Percentiles rank a stretch among this genome's conserved stretches.
phyloP scores from a whole-genome alignment of 2,329 filamentous ascomycete genomes.

The Orbilia brochopaga region DNA sequence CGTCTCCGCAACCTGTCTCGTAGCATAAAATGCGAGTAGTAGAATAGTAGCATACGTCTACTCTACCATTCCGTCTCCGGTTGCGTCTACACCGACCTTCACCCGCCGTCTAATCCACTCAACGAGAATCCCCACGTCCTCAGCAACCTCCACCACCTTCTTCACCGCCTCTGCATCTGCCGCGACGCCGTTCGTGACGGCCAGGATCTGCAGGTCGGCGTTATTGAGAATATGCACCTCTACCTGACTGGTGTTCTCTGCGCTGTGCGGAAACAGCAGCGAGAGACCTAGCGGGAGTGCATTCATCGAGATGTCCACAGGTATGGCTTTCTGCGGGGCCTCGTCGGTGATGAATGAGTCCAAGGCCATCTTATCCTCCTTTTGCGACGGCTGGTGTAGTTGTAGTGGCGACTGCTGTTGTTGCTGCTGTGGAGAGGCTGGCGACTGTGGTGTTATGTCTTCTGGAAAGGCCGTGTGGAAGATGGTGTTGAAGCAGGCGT shows the following conservation, averaged over 20 bases:
- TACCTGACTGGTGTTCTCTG: slow-evolving; percentile 33
- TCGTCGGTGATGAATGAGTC: slow-evolving; percentile 47
- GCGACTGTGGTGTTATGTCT: slow-evolving; percentile 6
- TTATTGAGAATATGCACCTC: slow-evolving; percentile 42
- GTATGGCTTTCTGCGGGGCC: slow-evolving; percentile 10
- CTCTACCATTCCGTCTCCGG: slow-evolving; percentile 34
- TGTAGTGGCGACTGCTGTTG: slow-evolving; percentile 1
- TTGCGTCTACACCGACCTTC: not conserved
- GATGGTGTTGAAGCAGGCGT: slow-evolving; percentile 71
- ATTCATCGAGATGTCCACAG: slow-evolving; percentile 47
- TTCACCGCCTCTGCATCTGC: slow-evolving; percentile 45
- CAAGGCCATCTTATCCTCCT: slow-evolving; percentile 45
- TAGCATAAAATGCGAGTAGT: too few species aligned
- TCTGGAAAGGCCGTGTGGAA: slow-evolving; percentile 58
- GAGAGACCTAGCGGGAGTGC: slow-evolving; percentile 34
- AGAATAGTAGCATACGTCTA: not conserved
- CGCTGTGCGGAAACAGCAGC: slow-evolving; percentile 31
- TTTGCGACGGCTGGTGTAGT: slow-evolving; percentile 6
- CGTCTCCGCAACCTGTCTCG: too few species aligned
- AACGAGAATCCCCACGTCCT: slow-evolving; percentile 51
- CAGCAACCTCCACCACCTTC: slow-evolving; percentile 47
- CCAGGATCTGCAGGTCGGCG: slow-evolving; percentile 23
- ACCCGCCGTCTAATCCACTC: slow-evolving; percentile 41
- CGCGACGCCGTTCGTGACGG: slow-evolving; percentile 28
- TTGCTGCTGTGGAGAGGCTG: slow-evolving; percentile 12